Evolutionary conservation across 129 eudicot species (phyloP).

Genomic region (Apium graveolens): DNA sequence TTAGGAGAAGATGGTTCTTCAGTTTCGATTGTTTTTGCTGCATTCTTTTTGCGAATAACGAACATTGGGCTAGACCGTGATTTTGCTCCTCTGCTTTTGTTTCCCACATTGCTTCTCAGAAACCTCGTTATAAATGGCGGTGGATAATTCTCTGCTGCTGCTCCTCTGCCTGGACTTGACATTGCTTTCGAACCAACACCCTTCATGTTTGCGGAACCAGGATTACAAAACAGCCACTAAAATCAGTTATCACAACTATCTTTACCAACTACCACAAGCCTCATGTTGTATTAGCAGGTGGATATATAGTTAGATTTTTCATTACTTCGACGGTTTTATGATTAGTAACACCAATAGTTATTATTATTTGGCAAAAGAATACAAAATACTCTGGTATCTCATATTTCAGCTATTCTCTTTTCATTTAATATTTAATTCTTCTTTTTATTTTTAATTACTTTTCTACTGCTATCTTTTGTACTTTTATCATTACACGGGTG

Average conservation of each 20-base stretch:
- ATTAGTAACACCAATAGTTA: not conserved
- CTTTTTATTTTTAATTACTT: not conserved
- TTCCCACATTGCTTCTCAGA: conserved; percentile 47
- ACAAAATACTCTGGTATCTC: not conserved
- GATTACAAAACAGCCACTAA: not conserved
- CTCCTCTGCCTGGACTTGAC: conserved; percentile 51
- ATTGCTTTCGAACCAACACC: conserved; percentile 31
- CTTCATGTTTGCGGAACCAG: conserved; percentile 22
- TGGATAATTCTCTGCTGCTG: conserved; percentile 41
- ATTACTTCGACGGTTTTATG: not conserved
- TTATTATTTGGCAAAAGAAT: not conserved
- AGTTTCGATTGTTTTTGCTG: conserved; percentile 3
- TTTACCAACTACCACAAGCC: not conserved
- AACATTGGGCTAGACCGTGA: conserved; percentile 45
- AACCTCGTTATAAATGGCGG: conserved; percentile 56
- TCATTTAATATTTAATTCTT: not conserved
- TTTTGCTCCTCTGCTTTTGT: conserved; percentile 34
- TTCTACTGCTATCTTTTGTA: not conserved
- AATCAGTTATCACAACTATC: not conserved
- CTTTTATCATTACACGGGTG: not conserved
- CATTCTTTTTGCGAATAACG: conserved; percentile 25
- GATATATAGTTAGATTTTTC: not conserved
- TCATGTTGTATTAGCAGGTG: not conserved
- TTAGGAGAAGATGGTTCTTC: conserved; percentile 84
- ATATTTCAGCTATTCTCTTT: not conserved